These are phyloP conservation scores for Rhododendron vialii DNA, from an alignment of 148 eudicot species.

Conservation along the genomic window DNA sequence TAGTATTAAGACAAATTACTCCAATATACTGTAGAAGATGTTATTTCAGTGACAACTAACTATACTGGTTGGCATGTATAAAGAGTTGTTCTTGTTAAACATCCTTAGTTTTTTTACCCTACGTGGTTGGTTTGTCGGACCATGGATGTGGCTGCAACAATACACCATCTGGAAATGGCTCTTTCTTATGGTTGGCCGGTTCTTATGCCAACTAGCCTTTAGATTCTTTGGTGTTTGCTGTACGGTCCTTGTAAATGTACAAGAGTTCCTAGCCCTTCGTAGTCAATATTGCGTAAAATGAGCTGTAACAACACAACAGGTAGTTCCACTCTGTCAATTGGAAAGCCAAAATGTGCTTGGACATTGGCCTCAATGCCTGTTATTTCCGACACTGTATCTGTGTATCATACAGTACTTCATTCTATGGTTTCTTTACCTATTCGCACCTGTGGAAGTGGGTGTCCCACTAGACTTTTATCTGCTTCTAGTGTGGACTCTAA, in stretches of 20 bases:
- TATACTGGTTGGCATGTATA: background rate
- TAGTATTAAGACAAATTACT: background rate
- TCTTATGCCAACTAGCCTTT: background rate
- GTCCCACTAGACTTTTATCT: background rate
- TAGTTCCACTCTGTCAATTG: background rate
- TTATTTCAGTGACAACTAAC: background rate
- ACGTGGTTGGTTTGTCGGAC: background rate
- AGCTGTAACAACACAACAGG: background rate
- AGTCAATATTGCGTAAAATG: background rate
- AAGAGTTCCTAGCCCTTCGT: background rate
- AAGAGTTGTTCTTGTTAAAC: background rate
- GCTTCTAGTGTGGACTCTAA: background rate
- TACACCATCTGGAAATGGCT: background rate
- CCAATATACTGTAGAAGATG: background rate
- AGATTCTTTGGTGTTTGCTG: background rate
- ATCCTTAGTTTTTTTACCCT: background rate
- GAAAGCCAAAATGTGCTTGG: background rate
- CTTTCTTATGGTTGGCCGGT: background rate
- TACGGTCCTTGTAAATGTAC: background rate
- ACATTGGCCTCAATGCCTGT: background rate
- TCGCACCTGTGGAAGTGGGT: background rate
- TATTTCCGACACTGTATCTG: background rate
- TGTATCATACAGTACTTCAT: background rate
- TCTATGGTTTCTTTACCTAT: background rate
- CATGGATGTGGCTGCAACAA: background rate